A percentile compares a stretch with the other conserved stretches of the same genome.
These are phyloP conservation scores for Saccharomycopsis hybrid DNA, from an alignment of 1,139 yeast genomes.

Conservation along the genomic window DNA sequence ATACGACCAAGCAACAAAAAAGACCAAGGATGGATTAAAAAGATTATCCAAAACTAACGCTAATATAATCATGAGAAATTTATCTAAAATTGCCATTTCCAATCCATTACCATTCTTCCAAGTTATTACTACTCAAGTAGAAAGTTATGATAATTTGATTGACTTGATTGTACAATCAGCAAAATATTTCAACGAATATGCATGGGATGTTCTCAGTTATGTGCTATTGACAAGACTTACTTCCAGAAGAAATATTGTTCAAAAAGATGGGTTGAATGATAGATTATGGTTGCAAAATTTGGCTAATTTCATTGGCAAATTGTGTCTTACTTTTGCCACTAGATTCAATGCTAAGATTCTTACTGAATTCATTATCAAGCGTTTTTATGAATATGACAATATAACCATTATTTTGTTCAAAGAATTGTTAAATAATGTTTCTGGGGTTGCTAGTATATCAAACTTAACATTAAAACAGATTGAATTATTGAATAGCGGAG, in stretches of 20 bases:
- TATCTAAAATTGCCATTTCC: conserved; percentile 69
- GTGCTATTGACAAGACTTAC: conserved; percentile 70
- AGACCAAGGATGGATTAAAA: conserved; percentile 74
- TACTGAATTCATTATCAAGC: conserved; percentile 54
- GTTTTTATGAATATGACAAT: conserved; percentile 55
- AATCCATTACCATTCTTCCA: conserved; percentile 78
- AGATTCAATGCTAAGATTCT: conserved; percentile 51
- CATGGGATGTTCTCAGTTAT: conserved; percentile 81
- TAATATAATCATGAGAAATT: conserved; percentile 64
- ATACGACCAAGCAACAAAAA: conserved; percentile 67
- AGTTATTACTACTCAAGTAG: conserved; percentile 65
- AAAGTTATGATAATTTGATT: conserved; percentile 85
- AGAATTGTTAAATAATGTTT: conserved; percentile 68
- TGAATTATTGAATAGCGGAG: conserved; percentile 60
- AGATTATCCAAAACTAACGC: conserved; percentile 85
- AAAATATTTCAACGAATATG: conserved; percentile 65
- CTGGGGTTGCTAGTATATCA: conserved; percentile 68
- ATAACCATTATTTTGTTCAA: conserved; percentile 63
- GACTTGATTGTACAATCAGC: conserved; percentile 78
- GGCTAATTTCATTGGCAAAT: conserved; percentile 58
- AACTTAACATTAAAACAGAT: conserved; percentile 65
- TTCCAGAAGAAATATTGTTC: conserved; percentile 60
- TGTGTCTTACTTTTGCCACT: conserved; percentile 45
- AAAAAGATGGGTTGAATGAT: conserved; percentile 75
- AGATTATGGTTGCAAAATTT: conserved; percentile 81